Evolutionary conservation across 345 rosid species (phyloP), one percentile per base, ranked within the genome.

Genomic region (Corchorus olitorius): DNA sequence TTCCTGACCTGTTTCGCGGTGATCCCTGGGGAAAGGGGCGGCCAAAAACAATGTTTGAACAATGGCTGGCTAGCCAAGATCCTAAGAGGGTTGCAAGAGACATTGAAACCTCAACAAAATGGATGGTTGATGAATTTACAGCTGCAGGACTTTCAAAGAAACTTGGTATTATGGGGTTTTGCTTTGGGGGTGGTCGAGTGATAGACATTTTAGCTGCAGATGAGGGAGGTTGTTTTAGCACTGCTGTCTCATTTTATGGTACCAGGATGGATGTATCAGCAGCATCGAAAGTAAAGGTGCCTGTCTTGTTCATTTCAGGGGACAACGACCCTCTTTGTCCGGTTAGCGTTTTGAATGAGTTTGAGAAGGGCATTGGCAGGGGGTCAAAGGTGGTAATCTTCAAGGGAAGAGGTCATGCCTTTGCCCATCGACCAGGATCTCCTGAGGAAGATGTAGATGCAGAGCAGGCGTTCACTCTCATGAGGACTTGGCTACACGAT

Each of bases 111-210:
- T 76, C 94, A 34, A 79, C 89, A 5, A 84, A 89, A 83, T 93
- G 97, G 97, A 83, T 93, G 92, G 90, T 86, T 0, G 91, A 90
- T 52, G 97, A 94, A 74, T 89, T 91, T 62, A 64, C 80, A 61
- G 95, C 97, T 0, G 94, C 97, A 4, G 97, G 95, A 22, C 84
- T 90, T 79, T 88, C 95, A 8, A 93, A 89, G 86, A 95, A 95
- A 86, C 87, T 93, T 34, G 98, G 92, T 34, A 22, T 90, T 14
- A 85, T 93, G 55, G 98, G 99, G 13, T 93, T 93, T 64, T 94
- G 98, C 68, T 91, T 79, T n/a, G 97, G 97, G 5, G 98, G 95
- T 17, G 98, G 97, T 19, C 78, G 88, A 9, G 90, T 90, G 15
- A 77, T 93, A 3, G 97, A 93, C 3, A 78, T 86, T 14, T 84